Evolutionary conservation across 306 rosid species (phyloP).

Genomic region (Vigna angularis): DNA sequence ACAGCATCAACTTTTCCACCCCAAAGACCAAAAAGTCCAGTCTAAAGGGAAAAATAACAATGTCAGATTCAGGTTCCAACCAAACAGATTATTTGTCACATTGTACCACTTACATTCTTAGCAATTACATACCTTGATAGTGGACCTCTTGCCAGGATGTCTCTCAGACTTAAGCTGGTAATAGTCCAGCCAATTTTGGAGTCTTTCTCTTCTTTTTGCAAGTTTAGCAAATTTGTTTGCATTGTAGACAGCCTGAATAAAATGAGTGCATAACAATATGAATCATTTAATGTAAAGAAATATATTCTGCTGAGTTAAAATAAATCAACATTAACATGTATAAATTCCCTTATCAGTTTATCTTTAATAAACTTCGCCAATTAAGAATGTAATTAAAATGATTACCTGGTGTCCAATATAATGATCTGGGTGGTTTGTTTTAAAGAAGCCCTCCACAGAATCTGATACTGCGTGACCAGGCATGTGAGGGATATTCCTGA

Average conservation of each 20-base stretch:
- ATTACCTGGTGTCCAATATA: constrained; percentile 97
- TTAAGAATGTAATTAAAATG: constrained; percentile 5
- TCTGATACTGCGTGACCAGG: constrained; percentile 74
- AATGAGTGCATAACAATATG: constrained; percentile 34
- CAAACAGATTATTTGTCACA: constrained; percentile 1
- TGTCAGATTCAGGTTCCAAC: constrained; percentile 34
- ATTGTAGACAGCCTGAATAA: constrained; percentile 88
- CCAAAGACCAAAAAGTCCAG: constrained; percentile 69
- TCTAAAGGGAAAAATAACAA: constrained; percentile 54
- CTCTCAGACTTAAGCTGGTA: constrained; percentile 89
- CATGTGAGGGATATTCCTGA: constrained; percentile 72
- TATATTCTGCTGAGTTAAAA: background rate
- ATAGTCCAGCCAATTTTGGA: constrained; percentile 93
- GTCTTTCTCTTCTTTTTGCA: constrained; percentile 71
- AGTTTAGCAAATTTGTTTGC: constrained; percentile 86
- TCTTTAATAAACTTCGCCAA: constrained; percentile 16
- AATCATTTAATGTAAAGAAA: constrained; percentile 30
- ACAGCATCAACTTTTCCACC: constrained; percentile 82
- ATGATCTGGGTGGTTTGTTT: constrained; percentile 80
- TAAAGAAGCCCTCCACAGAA: constrained; percentile 74
- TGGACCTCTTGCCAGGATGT: constrained; percentile 77
- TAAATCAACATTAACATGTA: background rate
- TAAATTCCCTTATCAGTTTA: constrained; percentile 6
- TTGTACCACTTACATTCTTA: constrained; percentile 29
- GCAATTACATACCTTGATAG: constrained; percentile 60